Evolutionary conservation across 2,329 filamentous ascomycete species (phyloP).

Genomic region (Ophiostoma sp.): DNA sequence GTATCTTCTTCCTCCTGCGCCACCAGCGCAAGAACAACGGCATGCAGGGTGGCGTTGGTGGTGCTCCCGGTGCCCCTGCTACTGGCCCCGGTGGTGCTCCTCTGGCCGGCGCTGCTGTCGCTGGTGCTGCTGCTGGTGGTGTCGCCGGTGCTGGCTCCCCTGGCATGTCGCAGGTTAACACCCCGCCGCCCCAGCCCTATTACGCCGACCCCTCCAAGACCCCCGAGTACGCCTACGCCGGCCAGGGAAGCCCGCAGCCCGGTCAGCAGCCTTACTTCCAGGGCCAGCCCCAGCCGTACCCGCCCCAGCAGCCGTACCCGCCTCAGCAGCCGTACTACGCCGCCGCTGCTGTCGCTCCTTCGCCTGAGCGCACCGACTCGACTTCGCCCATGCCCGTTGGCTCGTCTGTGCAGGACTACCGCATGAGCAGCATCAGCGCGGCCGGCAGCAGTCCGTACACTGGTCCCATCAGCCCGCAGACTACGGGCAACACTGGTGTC

Average conservation of each 20-base stretch:
- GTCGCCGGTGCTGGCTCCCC: not conserved
- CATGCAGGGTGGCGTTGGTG: not conserved
- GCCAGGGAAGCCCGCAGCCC: constrained; percentile 17
- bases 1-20: constrained; percentile 36
- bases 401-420: constrained; percentile 22
- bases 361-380: constrained; percentile 26
- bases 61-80: not conserved
- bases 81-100: not conserved
- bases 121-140: not conserved
- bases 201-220: constrained; percentile 17
- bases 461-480: constrained; percentile 27
- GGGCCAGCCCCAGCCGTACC: constrained; percentile 14
- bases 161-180: constrained; percentile 23
- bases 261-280: constrained; percentile 10
- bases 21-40: constrained; percentile 20
- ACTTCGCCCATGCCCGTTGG: constrained; percentile 20
- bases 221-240: constrained; percentile 18
- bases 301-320: constrained; percentile 21
- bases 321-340: constrained; percentile 24
- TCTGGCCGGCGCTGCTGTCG: constrained; percentile 8
- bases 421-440: constrained; percentile 27
- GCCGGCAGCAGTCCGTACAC: constrained; percentile 10
- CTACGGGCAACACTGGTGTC: constrained; percentile 17
- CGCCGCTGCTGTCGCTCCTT: not conserved
- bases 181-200: constrained; percentile 13